These are phyloP conservation scores for Pichia kudriavzevii DNA, from an alignment of 1,139 yeast species.

Conservation along the genomic window DNA sequence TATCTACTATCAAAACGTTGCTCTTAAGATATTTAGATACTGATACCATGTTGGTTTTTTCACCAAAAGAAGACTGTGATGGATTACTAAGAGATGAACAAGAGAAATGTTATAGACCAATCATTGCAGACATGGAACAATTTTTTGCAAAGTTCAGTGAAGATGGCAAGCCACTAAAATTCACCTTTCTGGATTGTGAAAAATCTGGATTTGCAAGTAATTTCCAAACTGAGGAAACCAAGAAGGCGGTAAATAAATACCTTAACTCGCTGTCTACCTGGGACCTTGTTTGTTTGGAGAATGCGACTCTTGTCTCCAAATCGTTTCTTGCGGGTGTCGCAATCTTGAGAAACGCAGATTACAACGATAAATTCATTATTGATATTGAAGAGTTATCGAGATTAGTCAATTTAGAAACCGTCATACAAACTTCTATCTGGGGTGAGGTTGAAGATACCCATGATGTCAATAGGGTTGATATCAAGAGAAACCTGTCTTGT, in stretches of 20 bases:
- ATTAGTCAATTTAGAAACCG: slow-evolving; percentile 74
- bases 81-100: slow-evolving; percentile 75
- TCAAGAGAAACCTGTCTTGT: slow-evolving; percentile 72
- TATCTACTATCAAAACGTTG: slow-evolving; percentile 45
- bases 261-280: slow-evolving; percentile 55
- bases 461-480: slow-evolving; percentile 87
- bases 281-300: slow-evolving; percentile 83
- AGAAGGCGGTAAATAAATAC: slow-evolving; percentile 58
- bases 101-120: slow-evolving; percentile 66
- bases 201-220: slow-evolving; percentile 75
- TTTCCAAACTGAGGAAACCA: slow-evolving; percentile 54
- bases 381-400: slow-evolving; percentile 67
- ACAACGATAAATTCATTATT: slow-evolving; percentile 22
- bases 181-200: slow-evolving; percentile 71
- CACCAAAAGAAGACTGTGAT: slow-evolving; percentile 76
- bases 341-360: slow-evolving; percentile 29
- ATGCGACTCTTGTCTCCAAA: slow-evolving; percentile 76
- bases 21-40: slow-evolving; percentile 83
- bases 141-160: slow-evolving; percentile 44
- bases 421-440: slow-evolving; percentile 83
- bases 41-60: slow-evolving; percentile 80
- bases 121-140: slow-evolving; percentile 59
- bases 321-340: slow-evolving; percentile 73
- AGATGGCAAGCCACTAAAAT: slow-evolving; percentile 29
- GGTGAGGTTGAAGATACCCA: slow-evolving; percentile 99